A percentile compares a stretch with the other conserved stretches of the same genome.
Evolutionary conservation across 768 basidiomycete species (phyloP).

Genomic region (Sporobolomyces phaffii): DNA sequence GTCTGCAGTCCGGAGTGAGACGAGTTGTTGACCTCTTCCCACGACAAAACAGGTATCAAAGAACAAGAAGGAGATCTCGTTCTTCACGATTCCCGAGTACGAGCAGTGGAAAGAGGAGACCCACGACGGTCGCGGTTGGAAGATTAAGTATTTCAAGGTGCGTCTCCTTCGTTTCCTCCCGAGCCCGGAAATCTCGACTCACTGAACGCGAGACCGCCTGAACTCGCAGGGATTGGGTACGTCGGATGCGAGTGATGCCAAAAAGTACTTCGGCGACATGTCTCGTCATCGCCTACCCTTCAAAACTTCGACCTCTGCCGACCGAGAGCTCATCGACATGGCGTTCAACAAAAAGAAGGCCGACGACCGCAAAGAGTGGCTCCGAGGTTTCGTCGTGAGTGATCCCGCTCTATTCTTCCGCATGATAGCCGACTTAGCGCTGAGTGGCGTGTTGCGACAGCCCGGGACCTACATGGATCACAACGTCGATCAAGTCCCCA

Average conservation of each 20-base stretch:
- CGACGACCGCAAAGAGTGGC: slow-evolving; percentile 96
- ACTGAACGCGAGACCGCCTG: background rate
- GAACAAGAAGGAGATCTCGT: slow-evolving; percentile 69
- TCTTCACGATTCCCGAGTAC: slow-evolving; percentile 96
- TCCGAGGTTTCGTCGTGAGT: slow-evolving; percentile 77
- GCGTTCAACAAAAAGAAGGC: slow-evolving; percentile 99
- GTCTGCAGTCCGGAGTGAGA: background rate
- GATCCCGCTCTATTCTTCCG: background rate
- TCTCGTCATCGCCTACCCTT: slow-evolving; percentile 92
- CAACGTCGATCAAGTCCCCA: slow-evolving; percentile 73
- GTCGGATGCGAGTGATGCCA: slow-evolving; percentile 78
- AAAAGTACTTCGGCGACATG: slow-evolving; percentile 88
- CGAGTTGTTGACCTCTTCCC: no score
- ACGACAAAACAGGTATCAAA: slow-evolving; percentile 70
- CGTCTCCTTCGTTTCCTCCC: slow-evolving; percentile 23
- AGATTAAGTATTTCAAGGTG: slow-evolving; percentile 95
- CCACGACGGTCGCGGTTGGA: slow-evolving; percentile 70
- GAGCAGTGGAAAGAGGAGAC: slow-evolving; percentile 82
- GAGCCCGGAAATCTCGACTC: background rate
- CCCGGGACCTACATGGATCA: slow-evolving; percentile 93
- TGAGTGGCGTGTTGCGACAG: no score
- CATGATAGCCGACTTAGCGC: no score
- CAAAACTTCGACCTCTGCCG: slow-evolving; percentile 68
- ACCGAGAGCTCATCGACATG: slow-evolving; percentile 83
- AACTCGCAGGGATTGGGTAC: slow-evolving; percentile 81